Percentiles rank a stretch among this genome's conserved stretches.
Conservation (phyloP, 2,329 filamentous ascomycete genomes). For the Talaromyces sp. region DNA sequence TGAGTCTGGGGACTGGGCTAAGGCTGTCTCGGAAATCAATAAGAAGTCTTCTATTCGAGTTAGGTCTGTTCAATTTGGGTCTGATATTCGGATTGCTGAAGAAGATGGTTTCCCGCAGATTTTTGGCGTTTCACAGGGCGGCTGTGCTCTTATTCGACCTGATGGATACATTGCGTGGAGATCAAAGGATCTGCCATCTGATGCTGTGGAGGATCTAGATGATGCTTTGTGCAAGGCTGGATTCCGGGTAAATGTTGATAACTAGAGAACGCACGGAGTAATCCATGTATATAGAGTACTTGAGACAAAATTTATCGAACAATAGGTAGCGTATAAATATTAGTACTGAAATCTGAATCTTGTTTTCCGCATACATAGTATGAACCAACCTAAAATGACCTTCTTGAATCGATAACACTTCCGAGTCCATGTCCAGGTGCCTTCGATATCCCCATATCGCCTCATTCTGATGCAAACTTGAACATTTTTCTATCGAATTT, state of each 20-base stretch:
- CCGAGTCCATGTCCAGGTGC: too few species aligned
- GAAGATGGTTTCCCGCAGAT: conserved; percentile 19
- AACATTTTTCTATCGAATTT: too few species aligned
- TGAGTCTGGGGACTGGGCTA: conserved; percentile 20
- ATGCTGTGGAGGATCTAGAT: background rate
- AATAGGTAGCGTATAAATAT: too few species aligned
- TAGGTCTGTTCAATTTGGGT: conserved; percentile 13
- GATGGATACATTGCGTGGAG: conserved; percentile 42
- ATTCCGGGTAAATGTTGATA: conserved; percentile 1
- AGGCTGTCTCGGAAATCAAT: conserved; percentile 14
- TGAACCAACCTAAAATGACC: too few species aligned
- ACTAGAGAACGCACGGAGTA: too few species aligned
- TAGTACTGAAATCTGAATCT: too few species aligned
- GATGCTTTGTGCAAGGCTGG: conserved; percentile 1
- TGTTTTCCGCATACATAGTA: too few species aligned
- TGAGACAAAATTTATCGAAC: too few species aligned
- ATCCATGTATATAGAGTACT: too few species aligned
- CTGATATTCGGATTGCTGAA: conserved; percentile 9
- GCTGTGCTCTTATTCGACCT: conserved; percentile 37
- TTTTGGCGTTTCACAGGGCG: conserved; percentile 31
- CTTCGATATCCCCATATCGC: too few species aligned
- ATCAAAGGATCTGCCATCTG: conserved; percentile 1
- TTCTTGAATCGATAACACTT: too few species aligned
- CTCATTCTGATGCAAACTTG: too few species aligned
- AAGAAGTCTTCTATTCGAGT: conserved; percentile 10